Evolutionary conservation across 306 rosid species (phyloP).

Genomic region (Cucurbita moschata): DNA sequence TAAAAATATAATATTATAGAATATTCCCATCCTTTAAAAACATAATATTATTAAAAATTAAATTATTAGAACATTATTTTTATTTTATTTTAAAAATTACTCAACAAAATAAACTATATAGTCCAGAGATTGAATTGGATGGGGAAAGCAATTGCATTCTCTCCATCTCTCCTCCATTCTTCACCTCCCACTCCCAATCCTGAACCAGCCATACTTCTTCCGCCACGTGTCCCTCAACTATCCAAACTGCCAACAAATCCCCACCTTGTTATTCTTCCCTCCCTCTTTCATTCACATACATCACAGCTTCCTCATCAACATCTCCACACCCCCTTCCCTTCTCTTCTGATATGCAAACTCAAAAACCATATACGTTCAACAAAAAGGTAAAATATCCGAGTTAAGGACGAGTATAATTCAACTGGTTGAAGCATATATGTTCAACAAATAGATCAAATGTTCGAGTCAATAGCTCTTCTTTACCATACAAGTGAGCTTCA

Average conservation of each 20-base stretch:
- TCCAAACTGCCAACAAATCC: constrained; percentile 34
- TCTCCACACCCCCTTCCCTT: constrained; percentile 7
- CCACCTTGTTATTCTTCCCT: constrained; percentile 36
- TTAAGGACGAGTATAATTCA: neutral
- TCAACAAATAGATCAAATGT: neutral
- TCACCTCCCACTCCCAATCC: constrained; percentile 77
- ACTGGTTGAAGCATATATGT: neutral
- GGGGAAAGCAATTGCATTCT: neutral
- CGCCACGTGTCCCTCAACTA: constrained; percentile 63
- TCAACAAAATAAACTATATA: neutral
- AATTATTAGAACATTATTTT: no score
- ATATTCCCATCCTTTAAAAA: no score
- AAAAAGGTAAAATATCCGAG: no score
- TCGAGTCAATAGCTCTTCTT: no score
- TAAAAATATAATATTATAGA: no score
- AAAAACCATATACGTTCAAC: neutral
- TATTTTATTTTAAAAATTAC: neutral
- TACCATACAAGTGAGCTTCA: no score
- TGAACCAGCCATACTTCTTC: constrained; percentile 36
- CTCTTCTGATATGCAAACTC: neutral
- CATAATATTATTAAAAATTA: no score
- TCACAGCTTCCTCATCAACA: constrained; percentile 27
- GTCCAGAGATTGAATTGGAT: neutral
- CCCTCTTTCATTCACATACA: constrained; percentile 22
- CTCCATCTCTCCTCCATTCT: constrained; percentile 43